Evolutionary conservation across 495 filamentous ascomycete genomes (phyloP).

Genomic region (Elasticomyces elasticus): DNA sequence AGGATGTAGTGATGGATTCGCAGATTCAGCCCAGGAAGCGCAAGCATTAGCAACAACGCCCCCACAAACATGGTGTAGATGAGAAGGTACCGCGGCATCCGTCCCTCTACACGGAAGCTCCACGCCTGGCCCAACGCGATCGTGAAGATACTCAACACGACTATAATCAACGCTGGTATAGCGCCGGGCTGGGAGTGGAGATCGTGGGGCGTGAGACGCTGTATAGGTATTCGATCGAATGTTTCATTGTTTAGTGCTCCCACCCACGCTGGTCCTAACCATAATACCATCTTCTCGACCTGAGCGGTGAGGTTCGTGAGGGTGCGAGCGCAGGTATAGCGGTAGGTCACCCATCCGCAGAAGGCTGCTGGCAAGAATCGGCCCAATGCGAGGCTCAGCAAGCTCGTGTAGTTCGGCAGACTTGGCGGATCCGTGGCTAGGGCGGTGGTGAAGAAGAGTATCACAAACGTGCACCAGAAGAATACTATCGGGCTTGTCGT

Average conservation of each 20-base stretch:
- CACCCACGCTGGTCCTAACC: constrained; percentile 35
- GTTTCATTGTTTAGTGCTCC: constrained; percentile 38
- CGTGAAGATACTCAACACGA: constrained; percentile 31
- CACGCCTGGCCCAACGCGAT: constrained; percentile 37
- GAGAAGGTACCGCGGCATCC: constrained; percentile 33
- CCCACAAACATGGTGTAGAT: constrained; percentile 51
- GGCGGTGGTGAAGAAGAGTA: constrained; percentile 36
- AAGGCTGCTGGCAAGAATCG: constrained; percentile 36
- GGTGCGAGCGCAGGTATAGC: constrained; percentile 36
- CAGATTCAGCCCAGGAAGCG: constrained; percentile 71
- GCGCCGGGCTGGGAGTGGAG: constrained; percentile 35
- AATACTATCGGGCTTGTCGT: constrained; percentile 36
- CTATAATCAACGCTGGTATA: constrained; percentile 32
- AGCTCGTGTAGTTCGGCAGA: constrained; percentile 34
- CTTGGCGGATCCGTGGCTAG: constrained; percentile 36
- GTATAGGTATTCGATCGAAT: constrained; percentile 37
- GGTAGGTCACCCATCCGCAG: constrained; percentile 32
- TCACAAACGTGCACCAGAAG: constrained; percentile 31
- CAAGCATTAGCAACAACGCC: constrained; percentile 44
- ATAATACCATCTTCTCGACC: constrained; percentile 36
- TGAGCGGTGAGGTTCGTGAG: constrained; percentile 32
- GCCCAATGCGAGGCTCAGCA: constrained; percentile 32
- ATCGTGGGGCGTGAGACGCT: constrained; percentile 36
- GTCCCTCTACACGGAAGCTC: constrained; percentile 34
- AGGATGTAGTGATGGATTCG: constrained; percentile 95